Evolutionary conservation across 179 eudicot species (phyloP).

Genomic region (Silene vulgaris): DNA sequence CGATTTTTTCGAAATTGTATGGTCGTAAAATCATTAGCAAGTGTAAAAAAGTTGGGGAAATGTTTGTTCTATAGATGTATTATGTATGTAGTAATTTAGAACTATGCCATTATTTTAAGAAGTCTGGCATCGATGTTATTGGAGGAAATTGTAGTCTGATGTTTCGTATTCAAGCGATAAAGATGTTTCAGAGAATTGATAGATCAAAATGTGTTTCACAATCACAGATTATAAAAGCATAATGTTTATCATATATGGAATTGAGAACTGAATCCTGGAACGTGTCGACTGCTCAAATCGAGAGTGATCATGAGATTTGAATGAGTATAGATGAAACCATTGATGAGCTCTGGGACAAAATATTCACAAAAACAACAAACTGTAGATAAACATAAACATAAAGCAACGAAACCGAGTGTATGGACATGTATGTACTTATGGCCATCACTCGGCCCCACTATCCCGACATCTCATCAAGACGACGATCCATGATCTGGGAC

Average conservation of each 20-base stretch:
- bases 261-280: too few relatives aligned
- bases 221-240: too few relatives aligned
- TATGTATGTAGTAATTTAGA: background rate
- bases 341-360: background rate
- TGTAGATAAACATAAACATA: background rate
- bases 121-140: too few relatives aligned
- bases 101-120: background rate
- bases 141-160: too few relatives aligned
- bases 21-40: background rate
- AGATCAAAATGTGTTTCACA: too few relatives aligned
- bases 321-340: too few relatives aligned
- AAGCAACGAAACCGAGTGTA: constrained; percentile 18
- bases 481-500: constrained; percentile 58
- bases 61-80: background rate
- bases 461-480: constrained; percentile 40
- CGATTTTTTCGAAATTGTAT: background rate
- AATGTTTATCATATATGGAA: too few relatives aligned
- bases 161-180: too few relatives aligned
- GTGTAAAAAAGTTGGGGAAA: background rate
- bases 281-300: too few relatives aligned
- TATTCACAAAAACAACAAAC: background rate
- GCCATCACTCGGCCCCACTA: constrained; percentile 7
- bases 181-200: too few relatives aligned
- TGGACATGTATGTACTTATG: constrained; percentile 31
- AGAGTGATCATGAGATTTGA: too few relatives aligned